Conservation (phyloP, 2,329 filamentous ascomycete species). For the Scopulariopsis brevicaulis region DNA sequence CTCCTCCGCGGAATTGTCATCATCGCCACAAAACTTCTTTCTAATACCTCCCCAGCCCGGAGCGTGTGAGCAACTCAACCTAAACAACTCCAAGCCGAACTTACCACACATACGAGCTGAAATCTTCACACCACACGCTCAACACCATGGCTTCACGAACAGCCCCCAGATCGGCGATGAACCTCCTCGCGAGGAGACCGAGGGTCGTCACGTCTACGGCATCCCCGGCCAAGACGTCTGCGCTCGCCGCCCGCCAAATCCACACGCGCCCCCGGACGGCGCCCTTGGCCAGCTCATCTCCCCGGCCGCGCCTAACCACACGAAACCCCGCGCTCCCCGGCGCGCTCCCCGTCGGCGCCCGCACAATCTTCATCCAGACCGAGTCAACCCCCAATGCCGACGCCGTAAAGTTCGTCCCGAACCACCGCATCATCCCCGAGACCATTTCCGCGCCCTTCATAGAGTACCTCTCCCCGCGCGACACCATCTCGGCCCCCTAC, state of each 20-base stretch:
- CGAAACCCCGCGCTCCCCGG: slow-evolving; percentile 8
- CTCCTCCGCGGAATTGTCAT: neutral
- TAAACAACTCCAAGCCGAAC: neutral
- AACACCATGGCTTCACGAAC: slow-evolving; percentile 7
- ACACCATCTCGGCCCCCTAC: slow-evolving; percentile 78
- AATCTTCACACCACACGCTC: neutral
- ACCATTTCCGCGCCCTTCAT: slow-evolving; percentile 65
- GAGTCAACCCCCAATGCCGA: slow-evolving; percentile 91
- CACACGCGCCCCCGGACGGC: slow-evolving; percentile 6
- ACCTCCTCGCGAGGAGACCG: slow-evolving; percentile 7
- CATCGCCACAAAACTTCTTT: neutral
- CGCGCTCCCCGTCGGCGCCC: slow-evolving; percentile 22
- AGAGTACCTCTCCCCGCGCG: slow-evolving; percentile 83
- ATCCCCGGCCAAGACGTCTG: neutral
- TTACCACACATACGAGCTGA: neutral
- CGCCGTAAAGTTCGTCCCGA: slow-evolving; percentile 91
- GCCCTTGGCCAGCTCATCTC: slow-evolving; percentile 6
- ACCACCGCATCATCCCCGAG: slow-evolving; percentile 72
- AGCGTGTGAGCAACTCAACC: neutral
- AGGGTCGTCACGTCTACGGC: neutral
- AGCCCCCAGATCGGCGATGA: slow-evolving; percentile 6
- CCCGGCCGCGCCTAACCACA: slow-evolving; percentile 3
- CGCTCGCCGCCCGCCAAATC: slow-evolving; percentile 7
- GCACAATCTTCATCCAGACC: slow-evolving; percentile 96
- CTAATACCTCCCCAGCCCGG: neutral